Conservation (phyloP, 2,329 filamentous ascomycete genomes). For the Colletotrichum falcatum region DNA sequence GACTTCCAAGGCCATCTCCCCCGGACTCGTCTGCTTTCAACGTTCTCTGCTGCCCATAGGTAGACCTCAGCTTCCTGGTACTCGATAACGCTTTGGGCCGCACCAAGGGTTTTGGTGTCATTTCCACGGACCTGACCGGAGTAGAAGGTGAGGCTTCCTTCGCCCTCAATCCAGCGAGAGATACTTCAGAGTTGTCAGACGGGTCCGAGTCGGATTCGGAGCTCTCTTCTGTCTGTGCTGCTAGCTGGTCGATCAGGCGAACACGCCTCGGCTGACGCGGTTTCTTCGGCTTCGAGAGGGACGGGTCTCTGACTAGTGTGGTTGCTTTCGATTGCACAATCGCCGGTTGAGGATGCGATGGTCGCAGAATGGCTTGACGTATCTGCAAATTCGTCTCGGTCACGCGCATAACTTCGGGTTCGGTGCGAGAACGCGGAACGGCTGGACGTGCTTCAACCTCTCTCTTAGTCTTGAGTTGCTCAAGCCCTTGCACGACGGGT, state of each 20-base stretch:
- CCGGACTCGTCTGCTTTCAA: slow-evolving; percentile 49
- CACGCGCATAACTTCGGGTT: slow-evolving; percentile 4
- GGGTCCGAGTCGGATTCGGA: slow-evolving; percentile 34
- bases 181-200: slow-evolving; percentile 6
- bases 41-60: slow-evolving; percentile 45
- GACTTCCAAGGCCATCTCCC: slow-evolving; percentile 42
- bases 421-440: background rate
- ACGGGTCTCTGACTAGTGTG: background rate
- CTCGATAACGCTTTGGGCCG: slow-evolving; percentile 26
- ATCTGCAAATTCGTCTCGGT: slow-evolving; percentile 12
- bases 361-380: background rate
- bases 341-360: background rate
- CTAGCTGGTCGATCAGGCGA: slow-evolving; percentile 41
- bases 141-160: slow-evolving; percentile 19
- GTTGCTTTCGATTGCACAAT: background rate
- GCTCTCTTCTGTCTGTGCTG: slow-evolving; percentile 35
- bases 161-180: background rate
- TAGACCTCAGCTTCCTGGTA: slow-evolving; percentile 35
- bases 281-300: slow-evolving; percentile 18
- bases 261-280: slow-evolving; percentile 15
- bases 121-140: slow-evolving; percentile 13
- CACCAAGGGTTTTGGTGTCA: slow-evolving; percentile 22
- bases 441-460: background rate
- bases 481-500: background rate
- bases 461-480: background rate